These are phyloP conservation scores for Apiospora arundinis DNA, from an alignment of 2,329 filamentous ascomycete genomes.

Conservation along the genomic window DNA sequence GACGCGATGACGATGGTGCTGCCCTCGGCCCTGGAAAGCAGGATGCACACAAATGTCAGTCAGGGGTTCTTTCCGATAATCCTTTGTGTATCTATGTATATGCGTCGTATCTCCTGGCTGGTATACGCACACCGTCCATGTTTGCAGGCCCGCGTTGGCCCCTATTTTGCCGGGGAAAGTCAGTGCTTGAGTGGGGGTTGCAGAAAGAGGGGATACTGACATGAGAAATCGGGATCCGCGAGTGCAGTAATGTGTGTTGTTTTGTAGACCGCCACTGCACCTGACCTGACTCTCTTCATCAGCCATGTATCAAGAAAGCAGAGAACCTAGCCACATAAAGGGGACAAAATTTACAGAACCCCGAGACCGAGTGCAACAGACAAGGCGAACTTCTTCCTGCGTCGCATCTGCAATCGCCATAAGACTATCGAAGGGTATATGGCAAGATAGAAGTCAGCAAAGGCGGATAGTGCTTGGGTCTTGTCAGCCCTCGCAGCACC, in stretches of 20 bases:
- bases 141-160: slow-evolving; percentile 48
- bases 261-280: slow-evolving; percentile 40
- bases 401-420: slow-evolving; percentile 43
- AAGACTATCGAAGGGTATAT: slow-evolving; percentile 48
- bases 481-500: background rate
- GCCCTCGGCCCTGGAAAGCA: slow-evolving; percentile 37
- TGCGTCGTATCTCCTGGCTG: too few species aligned
- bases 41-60: too few species aligned
- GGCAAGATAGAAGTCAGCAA: slow-evolving; percentile 49
- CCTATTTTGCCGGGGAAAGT: slow-evolving; percentile 26
- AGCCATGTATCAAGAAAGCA: background rate
- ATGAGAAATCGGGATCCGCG: slow-evolving; percentile 37
- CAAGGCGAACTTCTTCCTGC: slow-evolving; percentile 48
- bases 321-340: background rate
- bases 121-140: slow-evolving; percentile 50
- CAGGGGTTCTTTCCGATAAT: too few species aligned
- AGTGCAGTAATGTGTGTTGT: slow-evolving; percentile 36
- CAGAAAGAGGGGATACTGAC: slow-evolving; percentile 17
- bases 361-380: slow-evolving; percentile 47
- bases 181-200: background rate
- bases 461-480: slow-evolving; percentile 39
- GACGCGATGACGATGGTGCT: slow-evolving; percentile 44
- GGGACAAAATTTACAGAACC: slow-evolving; percentile 39
- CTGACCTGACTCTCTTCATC: slow-evolving; percentile 29
- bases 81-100: too few species aligned